A percentile compares a stretch with the other conserved stretches of the same genome.
phyloP scores from a whole-genome alignment of 352 stramenopile genomes.

The Blastocystis sp. region DNA sequence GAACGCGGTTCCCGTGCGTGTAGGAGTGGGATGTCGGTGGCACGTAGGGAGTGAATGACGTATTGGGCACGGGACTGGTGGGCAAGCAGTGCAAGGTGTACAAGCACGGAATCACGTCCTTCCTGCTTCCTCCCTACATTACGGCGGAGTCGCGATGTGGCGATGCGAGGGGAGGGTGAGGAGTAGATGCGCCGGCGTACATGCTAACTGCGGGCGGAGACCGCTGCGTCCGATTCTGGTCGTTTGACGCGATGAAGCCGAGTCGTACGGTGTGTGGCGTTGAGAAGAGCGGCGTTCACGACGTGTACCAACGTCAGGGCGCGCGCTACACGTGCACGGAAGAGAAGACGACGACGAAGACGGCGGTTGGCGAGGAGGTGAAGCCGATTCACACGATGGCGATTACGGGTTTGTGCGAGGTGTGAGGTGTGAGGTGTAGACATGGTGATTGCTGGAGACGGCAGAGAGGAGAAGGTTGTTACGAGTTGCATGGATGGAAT shows the following conservation, averaged over 20 bases:
- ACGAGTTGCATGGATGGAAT: constrained; percentile 44
- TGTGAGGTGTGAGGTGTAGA: background rate
- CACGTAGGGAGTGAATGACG: background rate
- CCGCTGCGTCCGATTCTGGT: constrained; percentile 44
- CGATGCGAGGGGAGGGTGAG: background rate
- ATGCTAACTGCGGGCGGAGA: constrained; percentile 39
- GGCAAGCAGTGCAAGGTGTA: background rate
- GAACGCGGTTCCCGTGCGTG: background rate
- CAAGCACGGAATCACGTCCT: constrained; percentile 6
- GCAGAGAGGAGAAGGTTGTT: constrained; percentile 12
- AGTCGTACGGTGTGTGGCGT: constrained; percentile 14
- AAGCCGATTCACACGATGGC: background rate
- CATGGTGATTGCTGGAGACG: constrained; percentile 6
- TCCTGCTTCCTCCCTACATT: constrained; percentile 14
- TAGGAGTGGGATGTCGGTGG: background rate
- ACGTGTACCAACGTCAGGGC: constrained; percentile 7
- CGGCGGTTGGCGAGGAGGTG: background rate
- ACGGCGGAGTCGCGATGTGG: background rate
- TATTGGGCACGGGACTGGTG: background rate
- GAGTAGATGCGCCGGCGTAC: background rate
- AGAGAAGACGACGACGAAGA: background rate
- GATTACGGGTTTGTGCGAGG: background rate
- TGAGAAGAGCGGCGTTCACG: background rate
- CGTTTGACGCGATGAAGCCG: background rate
- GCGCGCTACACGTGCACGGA: background rate